Base-by-base conservation (phyloP, 2,329 filamentous ascomycete genomes). In the Macrophomina tecta region DNA sequence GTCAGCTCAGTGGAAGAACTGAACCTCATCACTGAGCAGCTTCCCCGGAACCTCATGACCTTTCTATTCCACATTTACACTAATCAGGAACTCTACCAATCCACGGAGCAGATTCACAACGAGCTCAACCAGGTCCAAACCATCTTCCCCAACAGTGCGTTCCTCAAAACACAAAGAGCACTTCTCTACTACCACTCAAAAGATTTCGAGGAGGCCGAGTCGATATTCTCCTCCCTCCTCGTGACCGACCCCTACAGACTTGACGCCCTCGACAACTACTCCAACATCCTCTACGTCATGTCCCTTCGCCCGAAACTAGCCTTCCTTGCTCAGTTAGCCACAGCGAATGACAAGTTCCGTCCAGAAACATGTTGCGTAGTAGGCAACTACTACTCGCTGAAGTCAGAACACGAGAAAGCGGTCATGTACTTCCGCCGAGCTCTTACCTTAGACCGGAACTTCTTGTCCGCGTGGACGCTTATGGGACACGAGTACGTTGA, bases 401-500 rank as follows among this genome's bases (percentile, higher is more conserved):
- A 97, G 69, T 97, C 94, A 0, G 90, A 96, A 77, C 95, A 99
- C 77, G 95, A 99, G 77, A 99, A 99, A 76, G 94, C 95, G 0
- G 94, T 99, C 64, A 93, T 97, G 81, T 98, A 98, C 79, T 99
- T 99, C 82, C 91, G 95, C 3, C 90, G 95, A 28, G 95, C 95
- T 0, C 81, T 99, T 23, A 96, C 93, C 0, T 84, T 99, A 0
- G 95, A 99, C 76, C 89, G 94, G 9, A 90, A 89, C 32, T 99
- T 95, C 76, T 85, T 97, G 16, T 96, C 93, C 0, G 95, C 95
- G 1, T 99, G 95, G 95, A 99, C 95, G 0, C 84, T 99, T 1
- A 98, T 99, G 94, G 95, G 95, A 1, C 95, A 99, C 78, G 95
- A 99, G 78, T 99, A 97, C 73, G 93, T 98, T 64, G 95, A 99